Percentiles rank a stretch among this genome's conserved stretches.
These are phyloP conservation scores for Trichophaea hybrida DNA, from an alignment of 2,329 filamentous ascomycete species.

Conservation along the genomic window DNA sequence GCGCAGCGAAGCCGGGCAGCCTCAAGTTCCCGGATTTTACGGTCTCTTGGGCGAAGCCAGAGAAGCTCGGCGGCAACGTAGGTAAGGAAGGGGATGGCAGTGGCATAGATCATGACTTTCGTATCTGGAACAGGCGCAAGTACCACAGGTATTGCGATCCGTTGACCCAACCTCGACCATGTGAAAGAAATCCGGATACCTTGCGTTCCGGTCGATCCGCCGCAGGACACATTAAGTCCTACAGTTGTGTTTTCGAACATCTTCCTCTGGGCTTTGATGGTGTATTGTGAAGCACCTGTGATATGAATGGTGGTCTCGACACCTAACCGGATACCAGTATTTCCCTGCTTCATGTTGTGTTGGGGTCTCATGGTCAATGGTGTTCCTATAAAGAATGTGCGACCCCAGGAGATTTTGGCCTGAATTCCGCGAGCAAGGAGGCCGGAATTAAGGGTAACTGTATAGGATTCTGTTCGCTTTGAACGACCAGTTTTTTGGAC, in stretches of 20 bases:
- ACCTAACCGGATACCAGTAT: constrained; percentile 9
- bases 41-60: constrained; percentile 13
- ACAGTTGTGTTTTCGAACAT: constrained; percentile 14
- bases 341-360: not conserved
- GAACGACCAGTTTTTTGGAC: not conserved
- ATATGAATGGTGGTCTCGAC: constrained; percentile 6
- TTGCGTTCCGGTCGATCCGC: constrained; percentile 1
- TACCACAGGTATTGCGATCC: constrained; percentile 35
- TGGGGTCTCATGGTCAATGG: constrained; percentile 2
- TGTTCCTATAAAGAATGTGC: constrained; percentile 19
- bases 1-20: constrained; percentile 21
- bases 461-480: constrained; percentile 14
- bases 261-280: constrained; percentile 10
- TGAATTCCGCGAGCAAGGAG: constrained; percentile 7
- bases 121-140: constrained; percentile 29
- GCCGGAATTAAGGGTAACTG: constrained; percentile 6
- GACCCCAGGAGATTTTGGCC: constrained; percentile 13
- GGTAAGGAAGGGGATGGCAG: constrained; percentile 28
- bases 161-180: constrained; percentile 37
- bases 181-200: constrained; percentile 14
- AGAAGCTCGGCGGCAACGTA: constrained; percentile 32
- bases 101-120: constrained; percentile 28
- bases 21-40: constrained; percentile 1
- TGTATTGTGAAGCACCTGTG: not conserved
- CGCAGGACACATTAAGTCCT: constrained; percentile 5